These are phyloP conservation scores for Meyerozyma athensensis DNA, from an alignment of 1,139 yeast genomes.

Conservation along the genomic window DNA sequence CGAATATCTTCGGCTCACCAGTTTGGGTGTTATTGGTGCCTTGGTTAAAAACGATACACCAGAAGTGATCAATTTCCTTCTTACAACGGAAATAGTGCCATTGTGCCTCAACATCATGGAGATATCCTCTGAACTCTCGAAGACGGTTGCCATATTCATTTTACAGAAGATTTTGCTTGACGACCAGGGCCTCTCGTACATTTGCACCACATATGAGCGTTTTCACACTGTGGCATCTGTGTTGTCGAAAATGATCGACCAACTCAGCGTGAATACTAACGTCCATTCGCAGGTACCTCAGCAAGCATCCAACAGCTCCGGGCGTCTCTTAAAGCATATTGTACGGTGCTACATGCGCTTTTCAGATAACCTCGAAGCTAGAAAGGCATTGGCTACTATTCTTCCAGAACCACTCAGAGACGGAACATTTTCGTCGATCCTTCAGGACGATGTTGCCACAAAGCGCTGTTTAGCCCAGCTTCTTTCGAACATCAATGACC, in stretches of 20 bases:
- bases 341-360: constrained; percentile 89
- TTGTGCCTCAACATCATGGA: constrained; percentile 93
- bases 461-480: constrained; percentile 84
- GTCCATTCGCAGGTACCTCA: constrained; percentile 28
- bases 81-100: constrained; percentile 94
- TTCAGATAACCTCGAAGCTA: constrained; percentile 85
- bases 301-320: constrained; percentile 47
- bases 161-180: constrained; percentile 89
- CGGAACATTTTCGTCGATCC: constrained; percentile 77
- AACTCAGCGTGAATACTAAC: constrained; percentile 46
- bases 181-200: constrained; percentile 85
- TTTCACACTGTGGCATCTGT: constrained; percentile 93
- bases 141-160: constrained; percentile 94
- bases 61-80: constrained; percentile 84
- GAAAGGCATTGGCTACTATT: constrained; percentile 79
- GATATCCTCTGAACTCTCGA: constrained; percentile 86
- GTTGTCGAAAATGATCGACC: constrained; percentile 83
- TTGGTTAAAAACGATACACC: constrained; percentile 93
- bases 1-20: constrained; percentile 87
- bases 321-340: constrained; percentile 85
- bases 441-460: constrained; percentile 85
- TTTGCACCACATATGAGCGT: constrained; percentile 92
- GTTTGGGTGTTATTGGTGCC: constrained; percentile 96
- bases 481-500: constrained; percentile 59
- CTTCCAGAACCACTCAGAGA: constrained; percentile 86